Percentiles rank a stretch among this genome's conserved stretches.
These are phyloP conservation scores for Stenocarpella maydis DNA, from an alignment of 2,329 filamentous ascomycete species.

Conservation along the genomic window DNA sequence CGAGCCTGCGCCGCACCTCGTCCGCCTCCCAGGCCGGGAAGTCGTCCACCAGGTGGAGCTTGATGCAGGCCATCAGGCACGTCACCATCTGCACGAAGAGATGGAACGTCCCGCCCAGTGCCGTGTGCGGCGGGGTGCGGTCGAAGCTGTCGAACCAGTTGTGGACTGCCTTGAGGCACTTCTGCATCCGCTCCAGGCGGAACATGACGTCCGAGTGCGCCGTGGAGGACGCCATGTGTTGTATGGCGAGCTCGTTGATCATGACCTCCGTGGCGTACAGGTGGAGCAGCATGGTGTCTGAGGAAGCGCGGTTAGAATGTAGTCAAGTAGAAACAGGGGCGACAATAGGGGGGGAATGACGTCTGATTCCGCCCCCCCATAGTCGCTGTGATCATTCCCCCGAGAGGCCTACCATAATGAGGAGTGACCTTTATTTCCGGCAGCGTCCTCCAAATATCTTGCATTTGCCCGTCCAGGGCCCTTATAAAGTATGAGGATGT, in stretches of 20 bases:
- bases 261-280: conserved; percentile 47
- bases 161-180: conserved; percentile 42
- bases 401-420: conserved; percentile 37
- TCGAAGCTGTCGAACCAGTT: conserved; percentile 47
- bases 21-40: conserved; percentile 48
- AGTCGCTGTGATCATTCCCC: too few species aligned
- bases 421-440: conserved; percentile 35
- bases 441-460: conserved; percentile 39
- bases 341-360: neutral
- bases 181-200: conserved; percentile 41
- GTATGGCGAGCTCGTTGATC: conserved; percentile 48
- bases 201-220: conserved; percentile 8
- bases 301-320: neutral
- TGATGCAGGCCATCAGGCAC: conserved; percentile 45
- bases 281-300: conserved; percentile 48
- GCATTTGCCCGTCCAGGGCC: conserved; percentile 40
- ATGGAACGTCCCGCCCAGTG: conserved; percentile 46
- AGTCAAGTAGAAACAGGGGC: too few species aligned
- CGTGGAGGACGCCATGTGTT: conserved; percentile 32
- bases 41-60: conserved; percentile 46
- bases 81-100: conserved; percentile 47
- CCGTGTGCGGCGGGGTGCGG: conserved; percentile 40
- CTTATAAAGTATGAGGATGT: conserved; percentile 38
- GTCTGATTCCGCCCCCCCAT: neutral
- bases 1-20: conserved; percentile 43